A percentile compares a stretch with the other conserved stretches of the same genome.
Conservation (phyloP, 805 yeast genomes). For the Suhomyces pyralidae region DNA sequence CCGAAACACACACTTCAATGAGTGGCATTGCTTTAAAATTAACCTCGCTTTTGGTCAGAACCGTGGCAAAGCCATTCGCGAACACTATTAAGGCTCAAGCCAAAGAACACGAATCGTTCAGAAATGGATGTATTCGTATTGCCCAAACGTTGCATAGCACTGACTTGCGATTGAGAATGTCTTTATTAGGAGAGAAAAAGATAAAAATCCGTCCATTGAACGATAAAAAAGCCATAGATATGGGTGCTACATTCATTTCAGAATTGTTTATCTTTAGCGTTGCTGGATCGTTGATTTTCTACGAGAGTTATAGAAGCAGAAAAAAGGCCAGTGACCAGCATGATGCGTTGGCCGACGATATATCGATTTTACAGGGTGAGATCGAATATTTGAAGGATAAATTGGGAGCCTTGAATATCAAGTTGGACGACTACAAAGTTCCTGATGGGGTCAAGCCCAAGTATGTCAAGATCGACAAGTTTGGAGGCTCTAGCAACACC, state of each 20-base stretch:
- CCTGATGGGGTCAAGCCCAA: constrained; percentile 47
- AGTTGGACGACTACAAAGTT: constrained; percentile 49
- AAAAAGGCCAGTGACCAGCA: constrained; percentile 60
- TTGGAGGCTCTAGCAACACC: constrained; percentile 19
- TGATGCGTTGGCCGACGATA: constrained; percentile 70
- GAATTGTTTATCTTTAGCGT: constrained; percentile 76
- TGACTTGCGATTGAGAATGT: constrained; percentile 60
- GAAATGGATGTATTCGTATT: constrained; percentile 57
- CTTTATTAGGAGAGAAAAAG: constrained; percentile 52
- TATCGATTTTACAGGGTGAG: constrained; percentile 65
- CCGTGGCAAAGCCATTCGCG: constrained; percentile 78
- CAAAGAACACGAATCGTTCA: constrained; percentile 63
- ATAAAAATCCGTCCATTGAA: constrained; percentile 71
- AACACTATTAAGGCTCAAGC: constrained; percentile 70
- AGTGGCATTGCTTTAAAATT: constrained; percentile 75
- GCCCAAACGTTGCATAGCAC: constrained; percentile 72
- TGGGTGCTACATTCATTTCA: constrained; percentile 75
- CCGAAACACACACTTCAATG: constrained; percentile 38
- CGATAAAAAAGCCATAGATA: constrained; percentile 77
- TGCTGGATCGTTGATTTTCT: constrained; percentile 72
- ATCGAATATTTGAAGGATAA: constrained; percentile 55
- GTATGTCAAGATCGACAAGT: constrained; percentile 40
- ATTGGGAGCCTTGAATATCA: constrained; percentile 39
- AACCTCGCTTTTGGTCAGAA: constrained; percentile 66
- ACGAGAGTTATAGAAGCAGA: constrained; percentile 66